These are phyloP conservation scores for Escallonia rubra DNA, from an alignment of 129 eudicot genomes.

Conservation along the genomic window DNA sequence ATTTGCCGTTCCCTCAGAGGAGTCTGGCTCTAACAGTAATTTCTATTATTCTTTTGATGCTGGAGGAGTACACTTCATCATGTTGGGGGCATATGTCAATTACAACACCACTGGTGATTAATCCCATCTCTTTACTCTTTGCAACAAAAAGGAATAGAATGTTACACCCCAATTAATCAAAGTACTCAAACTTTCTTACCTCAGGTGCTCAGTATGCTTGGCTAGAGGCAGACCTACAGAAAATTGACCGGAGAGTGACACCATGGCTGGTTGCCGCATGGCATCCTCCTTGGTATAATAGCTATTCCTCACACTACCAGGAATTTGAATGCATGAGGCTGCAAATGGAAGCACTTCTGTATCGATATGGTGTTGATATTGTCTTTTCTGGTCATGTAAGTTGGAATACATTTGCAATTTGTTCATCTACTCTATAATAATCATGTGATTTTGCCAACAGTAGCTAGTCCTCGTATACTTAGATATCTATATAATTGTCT, in stretches of 20 bases:
- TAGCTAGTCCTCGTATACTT: not conserved
- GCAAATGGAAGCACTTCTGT: constrained; percentile 67
- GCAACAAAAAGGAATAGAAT: not conserved
- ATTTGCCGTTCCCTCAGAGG: constrained; percentile 74
- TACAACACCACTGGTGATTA: constrained; percentile 60
- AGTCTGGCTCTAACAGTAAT: constrained; percentile 64
- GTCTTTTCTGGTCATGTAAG: constrained; percentile 96
- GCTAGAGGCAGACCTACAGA: constrained; percentile 59
- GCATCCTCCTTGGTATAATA: constrained; percentile 97
- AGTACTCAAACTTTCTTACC: not conserved
- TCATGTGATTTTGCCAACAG: not conserved
- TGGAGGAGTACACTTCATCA: constrained; percentile 84
- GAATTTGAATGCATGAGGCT: constrained; percentile 94
- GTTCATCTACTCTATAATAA: not conserved
- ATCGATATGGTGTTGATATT: constrained; percentile 58
- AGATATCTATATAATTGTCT: too few species aligned
- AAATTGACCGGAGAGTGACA: constrained; percentile 53
- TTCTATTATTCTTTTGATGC: constrained; percentile 85
- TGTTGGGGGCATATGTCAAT: constrained; percentile 90
- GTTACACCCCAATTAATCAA: not conserved
- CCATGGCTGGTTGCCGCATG: constrained; percentile 94
- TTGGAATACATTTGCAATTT: not conserved
- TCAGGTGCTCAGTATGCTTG: constrained; percentile 77
- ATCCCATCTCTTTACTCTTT: not conserved
- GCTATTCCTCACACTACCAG: constrained; percentile 88